phyloP scores from a whole-genome alignment of 2,329 filamentous ascomycete species.

The Keithomyces neogunnii region DNA sequence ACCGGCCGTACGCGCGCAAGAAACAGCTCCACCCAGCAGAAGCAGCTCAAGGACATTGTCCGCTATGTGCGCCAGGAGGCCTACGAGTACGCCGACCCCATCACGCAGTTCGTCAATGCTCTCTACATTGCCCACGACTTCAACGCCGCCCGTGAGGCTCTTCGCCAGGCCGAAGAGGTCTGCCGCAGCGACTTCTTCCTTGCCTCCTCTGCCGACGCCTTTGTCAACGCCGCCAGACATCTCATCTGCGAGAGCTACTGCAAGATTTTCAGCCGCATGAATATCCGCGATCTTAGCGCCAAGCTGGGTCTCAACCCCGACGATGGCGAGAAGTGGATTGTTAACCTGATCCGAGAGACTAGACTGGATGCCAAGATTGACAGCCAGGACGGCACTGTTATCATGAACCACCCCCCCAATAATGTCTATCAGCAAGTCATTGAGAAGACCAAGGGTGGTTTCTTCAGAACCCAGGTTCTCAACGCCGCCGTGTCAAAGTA shows the following conservation, averaged over 20 bases:
- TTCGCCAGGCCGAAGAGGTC: conserved; percentile 81
- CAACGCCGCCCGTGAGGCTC: conserved; percentile 86
- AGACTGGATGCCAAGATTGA: conserved; percentile 98
- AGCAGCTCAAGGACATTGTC: conserved; percentile 95
- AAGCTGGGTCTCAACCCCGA: conserved; percentile 86
- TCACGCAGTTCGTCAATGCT: conserved; percentile 93
- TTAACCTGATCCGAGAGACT: conserved; percentile 97
- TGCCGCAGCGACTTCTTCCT: conserved; percentile 95
- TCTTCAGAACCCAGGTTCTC: conserved; percentile 96
- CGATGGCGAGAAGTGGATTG: conserved; percentile 99
- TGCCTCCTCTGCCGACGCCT: conserved; percentile 70
- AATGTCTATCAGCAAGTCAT: conserved; percentile 99
- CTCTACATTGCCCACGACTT: conserved; percentile 84
- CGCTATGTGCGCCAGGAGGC: conserved; percentile 93
- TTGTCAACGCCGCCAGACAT: conserved; percentile 90
- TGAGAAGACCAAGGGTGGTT: conserved; percentile 96
- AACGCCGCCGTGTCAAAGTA: conserved; percentile 56
- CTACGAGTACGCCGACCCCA: conserved; percentile 94
- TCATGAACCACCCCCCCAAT: conserved; percentile 99
- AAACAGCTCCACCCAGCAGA: conserved; percentile 85
- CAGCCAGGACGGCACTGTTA: conserved; percentile 95
- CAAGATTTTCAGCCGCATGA: conserved; percentile 98
- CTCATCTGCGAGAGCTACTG: conserved; percentile 98
- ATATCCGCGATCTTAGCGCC: conserved; percentile 91
- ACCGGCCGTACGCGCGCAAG: conserved; percentile 76